phyloP scores from a whole-genome alignment of 1,284 basidiomycete genomes.

The Pseudozyma sp. region DNA sequence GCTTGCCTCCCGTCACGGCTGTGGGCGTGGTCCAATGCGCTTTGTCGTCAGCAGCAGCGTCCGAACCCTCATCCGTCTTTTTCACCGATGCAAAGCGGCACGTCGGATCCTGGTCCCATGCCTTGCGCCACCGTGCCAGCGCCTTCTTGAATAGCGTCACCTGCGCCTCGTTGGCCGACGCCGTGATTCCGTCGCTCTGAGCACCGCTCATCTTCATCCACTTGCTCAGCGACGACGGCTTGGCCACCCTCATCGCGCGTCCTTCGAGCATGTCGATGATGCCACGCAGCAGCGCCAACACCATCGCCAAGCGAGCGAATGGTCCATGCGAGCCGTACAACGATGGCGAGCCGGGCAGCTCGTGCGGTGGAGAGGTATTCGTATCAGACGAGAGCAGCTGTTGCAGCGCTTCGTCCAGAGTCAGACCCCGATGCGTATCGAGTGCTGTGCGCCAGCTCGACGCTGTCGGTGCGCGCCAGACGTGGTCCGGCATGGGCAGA shows the following conservation, averaged over 20 bases:
- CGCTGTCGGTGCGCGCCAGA: conserved; percentile 55
- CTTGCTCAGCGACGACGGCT: conserved; percentile 36
- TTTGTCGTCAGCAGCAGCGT: conserved; percentile 9
- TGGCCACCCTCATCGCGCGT: conserved; percentile 36
- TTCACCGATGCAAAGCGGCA: conserved; percentile 51
- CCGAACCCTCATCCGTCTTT: conserved; percentile 16
- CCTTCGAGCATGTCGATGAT: conserved; percentile 61
- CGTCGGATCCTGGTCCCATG: conserved; percentile 55
- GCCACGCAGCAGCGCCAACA: conserved; percentile 59
- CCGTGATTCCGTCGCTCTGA: conserved; percentile 6
- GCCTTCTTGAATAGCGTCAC: conserved; percentile 51
- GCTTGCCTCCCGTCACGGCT: conserved; percentile 12
- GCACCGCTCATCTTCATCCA: conserved; percentile 35
- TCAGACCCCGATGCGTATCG: conserved; percentile 35
- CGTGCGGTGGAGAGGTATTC: conserved; percentile 11
- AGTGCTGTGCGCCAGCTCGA: conserved; percentile 43
- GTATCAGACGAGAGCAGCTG: conserved; percentile 39
- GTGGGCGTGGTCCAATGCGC: conserved; percentile 6
- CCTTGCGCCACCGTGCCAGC: conserved; percentile 55
- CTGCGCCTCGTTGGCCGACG: conserved; percentile 19
- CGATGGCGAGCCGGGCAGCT: conserved; percentile 14
- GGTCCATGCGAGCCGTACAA: conserved; percentile 55
- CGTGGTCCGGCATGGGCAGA: conserved; percentile 52
- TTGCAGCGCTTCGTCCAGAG: conserved; percentile 52
- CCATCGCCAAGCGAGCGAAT: conserved; percentile 57